phyloP scores from a whole-genome alignment of 2,329 filamentous ascomycete species.

The Parascedosporium putredinis region DNA sequence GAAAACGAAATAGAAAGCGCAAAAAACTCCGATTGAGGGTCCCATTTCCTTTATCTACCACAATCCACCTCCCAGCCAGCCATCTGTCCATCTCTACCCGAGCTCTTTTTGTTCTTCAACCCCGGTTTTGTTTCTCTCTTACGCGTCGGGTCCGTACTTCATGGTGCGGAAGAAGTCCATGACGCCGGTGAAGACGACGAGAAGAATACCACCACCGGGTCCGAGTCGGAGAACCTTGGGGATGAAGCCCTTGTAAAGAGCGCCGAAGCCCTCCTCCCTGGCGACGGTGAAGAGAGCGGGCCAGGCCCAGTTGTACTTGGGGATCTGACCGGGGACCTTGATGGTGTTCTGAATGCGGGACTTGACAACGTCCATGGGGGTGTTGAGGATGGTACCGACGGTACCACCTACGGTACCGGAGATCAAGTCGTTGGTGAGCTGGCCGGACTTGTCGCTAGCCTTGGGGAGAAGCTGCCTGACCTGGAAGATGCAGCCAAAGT shows the following conservation, averaged over 20 bases:
- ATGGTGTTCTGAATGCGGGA: constrained; percentile 92
- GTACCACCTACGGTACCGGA: constrained; percentile 85
- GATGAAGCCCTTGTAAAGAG: constrained; percentile 94
- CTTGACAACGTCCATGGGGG: constrained; percentile 95
- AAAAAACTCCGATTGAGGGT: constrained; percentile 7
- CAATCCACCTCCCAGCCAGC: background rate
- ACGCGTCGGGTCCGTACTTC: constrained; percentile 15
- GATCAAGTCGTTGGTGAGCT: constrained; percentile 80
- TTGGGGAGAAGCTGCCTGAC: constrained; percentile 75
- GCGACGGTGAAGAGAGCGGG: constrained; percentile 76
- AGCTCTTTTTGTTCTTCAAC: background rate
- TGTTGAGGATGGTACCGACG: constrained; percentile 81
- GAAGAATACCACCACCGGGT: constrained; percentile 55
- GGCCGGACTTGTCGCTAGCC: constrained; percentile 66
- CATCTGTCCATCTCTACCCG: no score
- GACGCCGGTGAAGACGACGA: constrained; percentile 78
- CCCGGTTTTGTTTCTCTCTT: background rate
- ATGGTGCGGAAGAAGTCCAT: constrained; percentile 85
- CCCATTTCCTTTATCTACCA: constrained; percentile 7
- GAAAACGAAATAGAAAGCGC: constrained; percentile 4
- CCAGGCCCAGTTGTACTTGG: constrained; percentile 99
- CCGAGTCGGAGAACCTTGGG: constrained; percentile 65
- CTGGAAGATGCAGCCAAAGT: constrained; percentile 98
- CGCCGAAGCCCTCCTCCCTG: constrained; percentile 84
- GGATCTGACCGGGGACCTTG: constrained; percentile 66